These are phyloP conservation scores for Suillus bovinus DNA, from an alignment of 768 basidiomycete genomes.

Conservation along the genomic window DNA sequence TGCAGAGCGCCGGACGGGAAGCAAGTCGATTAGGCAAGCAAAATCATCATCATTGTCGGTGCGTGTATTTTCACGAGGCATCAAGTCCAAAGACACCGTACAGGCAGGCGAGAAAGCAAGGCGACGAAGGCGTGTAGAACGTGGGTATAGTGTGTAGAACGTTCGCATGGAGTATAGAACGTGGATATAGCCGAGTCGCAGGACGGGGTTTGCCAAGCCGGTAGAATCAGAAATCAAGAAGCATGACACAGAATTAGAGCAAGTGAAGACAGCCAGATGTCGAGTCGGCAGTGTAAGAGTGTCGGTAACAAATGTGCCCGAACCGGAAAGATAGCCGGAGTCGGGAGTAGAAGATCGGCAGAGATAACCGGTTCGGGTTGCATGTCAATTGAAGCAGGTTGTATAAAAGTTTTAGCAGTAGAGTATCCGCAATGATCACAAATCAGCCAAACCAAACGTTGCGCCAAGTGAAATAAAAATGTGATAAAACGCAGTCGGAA, in stretches of 20 bases:
- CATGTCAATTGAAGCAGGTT: background rate
- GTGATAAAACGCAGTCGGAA: background rate
- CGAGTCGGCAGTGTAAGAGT: background rate
- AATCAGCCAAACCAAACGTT: background rate
- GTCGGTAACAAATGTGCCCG: background rate
- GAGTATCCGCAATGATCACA: background rate
- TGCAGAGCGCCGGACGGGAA: slow-evolving; percentile 1
- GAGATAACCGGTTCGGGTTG: background rate
- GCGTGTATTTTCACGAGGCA: slow-evolving; percentile 12
- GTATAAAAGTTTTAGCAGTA: background rate
- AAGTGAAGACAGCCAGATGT: background rate
- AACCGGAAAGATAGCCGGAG: slow-evolving; percentile 2
- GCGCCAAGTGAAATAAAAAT: background rate
- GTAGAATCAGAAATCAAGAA: background rate
- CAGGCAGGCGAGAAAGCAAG: slow-evolving; percentile 19
- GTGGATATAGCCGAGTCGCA: background rate
- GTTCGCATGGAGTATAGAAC: no score
- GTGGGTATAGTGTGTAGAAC: background rate
- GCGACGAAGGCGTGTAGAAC: slow-evolving; percentile 5
- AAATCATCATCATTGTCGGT: slow-evolving; percentile 2
- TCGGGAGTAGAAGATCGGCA: background rate
- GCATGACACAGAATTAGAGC: background rate
- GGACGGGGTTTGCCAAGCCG: background rate
- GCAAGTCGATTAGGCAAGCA: slow-evolving; percentile 6
- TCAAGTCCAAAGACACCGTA: slow-evolving; percentile 2